phyloP scores from a whole-genome alignment of 2,329 filamentous ascomycete genomes.

The Verticillium klebahnii region DNA sequence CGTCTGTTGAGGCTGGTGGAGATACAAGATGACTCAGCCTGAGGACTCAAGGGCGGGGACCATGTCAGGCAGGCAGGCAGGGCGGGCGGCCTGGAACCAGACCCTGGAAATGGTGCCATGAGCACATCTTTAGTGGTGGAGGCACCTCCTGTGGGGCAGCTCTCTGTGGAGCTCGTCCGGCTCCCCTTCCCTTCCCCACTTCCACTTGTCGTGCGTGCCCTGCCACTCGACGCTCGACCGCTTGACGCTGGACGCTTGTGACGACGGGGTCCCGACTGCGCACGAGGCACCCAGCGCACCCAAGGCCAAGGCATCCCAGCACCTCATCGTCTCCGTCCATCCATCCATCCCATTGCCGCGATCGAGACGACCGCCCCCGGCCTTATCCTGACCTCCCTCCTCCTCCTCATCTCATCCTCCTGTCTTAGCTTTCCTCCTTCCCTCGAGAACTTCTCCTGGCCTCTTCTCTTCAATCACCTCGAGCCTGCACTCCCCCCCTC shows the following conservation, averaged over 20 bases:
- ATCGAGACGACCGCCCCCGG: neutral
- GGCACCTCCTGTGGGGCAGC: neutral
- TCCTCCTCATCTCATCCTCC: neutral
- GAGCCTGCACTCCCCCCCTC: neutral
- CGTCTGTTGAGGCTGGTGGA: neutral
- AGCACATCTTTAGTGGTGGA: neutral
- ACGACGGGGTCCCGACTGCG: neutral
- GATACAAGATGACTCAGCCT: neutral
- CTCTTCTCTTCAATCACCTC: neutral
- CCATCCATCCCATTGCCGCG: neutral
- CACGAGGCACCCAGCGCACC: neutral
- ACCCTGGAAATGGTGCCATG: neutral
- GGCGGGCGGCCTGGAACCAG: neutral
- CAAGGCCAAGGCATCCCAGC: neutral
- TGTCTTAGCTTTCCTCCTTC: neutral
- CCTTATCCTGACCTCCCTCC: neutral
- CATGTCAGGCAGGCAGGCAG: neutral
- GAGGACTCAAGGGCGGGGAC: neutral
- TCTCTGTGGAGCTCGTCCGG: neutral
- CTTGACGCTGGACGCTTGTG: neutral
- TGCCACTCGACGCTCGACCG: neutral
- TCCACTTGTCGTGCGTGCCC: neutral
- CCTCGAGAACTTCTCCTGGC: neutral
- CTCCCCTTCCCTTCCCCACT: neutral
- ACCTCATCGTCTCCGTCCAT: neutral